phyloP scores from a whole-genome alignment of 306 rosid genomes.

The Lathyrus sativus region DNA sequence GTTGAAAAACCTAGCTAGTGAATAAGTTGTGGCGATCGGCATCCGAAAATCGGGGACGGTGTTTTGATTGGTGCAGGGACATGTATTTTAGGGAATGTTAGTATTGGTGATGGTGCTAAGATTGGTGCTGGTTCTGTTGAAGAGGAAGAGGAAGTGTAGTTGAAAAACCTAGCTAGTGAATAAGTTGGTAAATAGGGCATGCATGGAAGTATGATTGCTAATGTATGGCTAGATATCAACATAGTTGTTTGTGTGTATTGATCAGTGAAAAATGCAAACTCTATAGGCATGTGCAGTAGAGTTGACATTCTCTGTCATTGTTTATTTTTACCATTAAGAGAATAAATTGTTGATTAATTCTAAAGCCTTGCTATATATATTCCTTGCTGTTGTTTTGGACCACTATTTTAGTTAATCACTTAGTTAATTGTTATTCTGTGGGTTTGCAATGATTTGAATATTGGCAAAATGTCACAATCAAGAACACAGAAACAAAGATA shows the following conservation, averaged over 20 bases:
- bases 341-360: constrained; percentile 55
- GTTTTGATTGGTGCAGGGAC: no score
- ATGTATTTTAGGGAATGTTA: no score
- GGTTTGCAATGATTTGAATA: background rate
- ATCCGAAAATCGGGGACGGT: no score
- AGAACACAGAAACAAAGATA: constrained; percentile 21
- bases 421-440: background rate
- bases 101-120: no score
- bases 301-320: constrained; percentile 61
- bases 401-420: constrained; percentile 33
- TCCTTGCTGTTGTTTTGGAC: constrained; percentile 57
- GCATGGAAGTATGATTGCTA: constrained; percentile 25
- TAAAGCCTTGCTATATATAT: constrained; percentile 56
- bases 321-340: constrained; percentile 52
- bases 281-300: constrained; percentile 53
- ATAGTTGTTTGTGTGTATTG: constrained; percentile 28
- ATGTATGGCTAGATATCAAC: constrained; percentile 44
- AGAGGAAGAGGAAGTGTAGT: constrained; percentile 26
- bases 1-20: no score
- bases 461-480: constrained; percentile 41
- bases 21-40: no score
- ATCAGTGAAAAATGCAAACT: constrained; percentile 38
- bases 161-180: constrained; percentile 34
- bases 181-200: constrained; percentile 44
- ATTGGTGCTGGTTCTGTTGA: no score